Percentiles rank a stretch among this genome's conserved stretches.
phyloP scores from a whole-genome alignment of 306 rosid species.

The Sesbania bispinosa region DNA sequence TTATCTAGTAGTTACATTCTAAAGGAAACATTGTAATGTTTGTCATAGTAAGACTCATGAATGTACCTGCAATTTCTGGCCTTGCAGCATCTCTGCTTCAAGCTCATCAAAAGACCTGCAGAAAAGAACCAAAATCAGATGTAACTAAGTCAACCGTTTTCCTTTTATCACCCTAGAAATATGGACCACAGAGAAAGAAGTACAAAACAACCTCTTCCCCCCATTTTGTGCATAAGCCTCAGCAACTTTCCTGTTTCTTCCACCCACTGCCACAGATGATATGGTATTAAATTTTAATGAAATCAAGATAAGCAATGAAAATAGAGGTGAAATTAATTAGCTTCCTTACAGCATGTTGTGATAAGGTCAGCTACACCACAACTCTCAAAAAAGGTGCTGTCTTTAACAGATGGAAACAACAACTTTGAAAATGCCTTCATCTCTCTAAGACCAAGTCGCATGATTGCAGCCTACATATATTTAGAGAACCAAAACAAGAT shows the following conservation, averaged over 20 bases:
- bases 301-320: not conserved
- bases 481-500: slow-evolving; percentile 14
- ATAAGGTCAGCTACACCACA: slow-evolving; percentile 99
- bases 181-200: slow-evolving; percentile 17
- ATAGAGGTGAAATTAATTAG: not conserved
- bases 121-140: slow-evolving; percentile 8
- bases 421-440: slow-evolving; percentile 93
- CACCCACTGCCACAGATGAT: slow-evolving; percentile 70
- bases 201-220: slow-evolving; percentile 65
- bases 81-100: slow-evolving; percentile 90
- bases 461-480: slow-evolving; percentile 80
- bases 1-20: not conserved
- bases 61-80: slow-evolving; percentile 92
- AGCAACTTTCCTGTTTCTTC: slow-evolving; percentile 94
- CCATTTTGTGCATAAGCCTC: slow-evolving; percentile 86
- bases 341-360: slow-evolving; percentile 89
- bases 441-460: slow-evolving; percentile 93
- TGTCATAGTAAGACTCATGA: not conserved
- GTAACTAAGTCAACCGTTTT: not conserved
- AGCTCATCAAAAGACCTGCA: slow-evolving; percentile 88
- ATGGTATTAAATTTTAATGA: slow-evolving; percentile 7
- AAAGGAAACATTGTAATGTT: not conserved
- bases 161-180: not conserved
- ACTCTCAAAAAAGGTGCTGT: slow-evolving; percentile 93
- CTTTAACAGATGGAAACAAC: slow-evolving; percentile 87